phyloP scores from a whole-genome alignment of 345 rosid genomes.

The Moringa oleifera region DNA sequence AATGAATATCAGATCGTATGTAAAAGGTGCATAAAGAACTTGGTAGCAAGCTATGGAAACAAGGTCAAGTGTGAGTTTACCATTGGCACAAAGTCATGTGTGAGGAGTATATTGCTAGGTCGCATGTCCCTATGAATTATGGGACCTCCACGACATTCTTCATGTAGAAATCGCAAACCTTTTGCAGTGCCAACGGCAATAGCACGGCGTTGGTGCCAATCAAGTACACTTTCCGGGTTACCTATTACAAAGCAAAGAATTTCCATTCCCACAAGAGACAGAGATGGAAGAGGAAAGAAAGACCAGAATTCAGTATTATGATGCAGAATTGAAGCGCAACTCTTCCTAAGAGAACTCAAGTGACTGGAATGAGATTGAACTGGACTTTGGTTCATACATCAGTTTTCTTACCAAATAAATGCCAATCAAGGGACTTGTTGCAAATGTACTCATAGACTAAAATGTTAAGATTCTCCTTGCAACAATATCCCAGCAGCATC shows the following conservation, averaged over 20 bases:
- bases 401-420: conserved; percentile 41
- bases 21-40: not conserved
- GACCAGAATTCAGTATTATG: not conserved
- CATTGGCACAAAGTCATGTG: conserved; percentile 66
- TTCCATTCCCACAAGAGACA: conserved; percentile 16
- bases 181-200: conserved; percentile 65
- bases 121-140: conserved; percentile 64
- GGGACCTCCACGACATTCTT: conserved; percentile 72
- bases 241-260: conserved; percentile 30
- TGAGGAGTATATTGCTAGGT: conserved; percentile 59
- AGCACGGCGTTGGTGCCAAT: conserved; percentile 55
- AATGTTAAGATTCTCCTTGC: conserved; percentile 42
- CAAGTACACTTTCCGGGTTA: conserved; percentile 48
- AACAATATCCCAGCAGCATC: conserved; percentile 60
- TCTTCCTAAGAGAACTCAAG: not conserved
- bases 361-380: not conserved
- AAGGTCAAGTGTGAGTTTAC: conserved; percentile 17
- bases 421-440: conserved; percentile 61
- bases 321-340: not conserved
- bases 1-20: not conserved
- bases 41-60: not conserved
- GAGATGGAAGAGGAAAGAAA: not conserved
- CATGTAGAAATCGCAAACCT: conserved; percentile 68
- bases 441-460: conserved; percentile 63
- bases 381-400: not conserved